Conservation (phyloP, 73 alveolate species). For the Symbiodinium natans region DNA sequence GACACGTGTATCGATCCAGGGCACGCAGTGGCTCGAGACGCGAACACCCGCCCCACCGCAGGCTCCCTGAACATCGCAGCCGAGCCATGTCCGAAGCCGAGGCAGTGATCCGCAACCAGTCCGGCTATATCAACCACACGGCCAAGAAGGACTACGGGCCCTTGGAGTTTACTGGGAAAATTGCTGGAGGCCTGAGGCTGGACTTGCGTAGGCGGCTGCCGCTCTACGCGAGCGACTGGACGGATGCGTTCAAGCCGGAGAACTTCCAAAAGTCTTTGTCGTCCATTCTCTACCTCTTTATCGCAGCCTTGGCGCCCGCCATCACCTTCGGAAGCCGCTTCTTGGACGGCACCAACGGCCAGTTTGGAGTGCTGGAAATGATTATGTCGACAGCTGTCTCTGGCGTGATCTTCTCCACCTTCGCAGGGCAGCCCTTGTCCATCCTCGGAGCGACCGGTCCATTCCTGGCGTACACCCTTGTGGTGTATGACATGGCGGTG, state of each 20-base stretch:
- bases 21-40: no score
- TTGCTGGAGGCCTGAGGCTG: not conserved
- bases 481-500: constrained; percentile 35
- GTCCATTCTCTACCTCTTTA: not conserved
- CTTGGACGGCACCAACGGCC: no score
- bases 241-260: not conserved
- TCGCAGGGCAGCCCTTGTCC: no score
- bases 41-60: no score
- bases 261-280: not conserved
- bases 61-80: no score
- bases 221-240: not conserved
- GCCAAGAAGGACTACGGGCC: not conserved
- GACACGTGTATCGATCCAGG: no score
- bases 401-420: not conserved
- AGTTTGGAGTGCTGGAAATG: no score
- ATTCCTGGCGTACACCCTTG: not conserved
- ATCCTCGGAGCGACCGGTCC: no score
- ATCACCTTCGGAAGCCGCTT: no score
- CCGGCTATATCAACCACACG: not conserved
- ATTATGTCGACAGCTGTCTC: not conserved
- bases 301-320: no score
- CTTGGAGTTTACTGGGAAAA: not conserved
- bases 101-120: not conserved
- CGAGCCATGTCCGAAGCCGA: not conserved
- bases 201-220: constrained; percentile 6